These are phyloP conservation scores for Fistulina hepatica DNA, from an alignment of 1,284 basidiomycete species.

Conservation along the genomic window DNA sequence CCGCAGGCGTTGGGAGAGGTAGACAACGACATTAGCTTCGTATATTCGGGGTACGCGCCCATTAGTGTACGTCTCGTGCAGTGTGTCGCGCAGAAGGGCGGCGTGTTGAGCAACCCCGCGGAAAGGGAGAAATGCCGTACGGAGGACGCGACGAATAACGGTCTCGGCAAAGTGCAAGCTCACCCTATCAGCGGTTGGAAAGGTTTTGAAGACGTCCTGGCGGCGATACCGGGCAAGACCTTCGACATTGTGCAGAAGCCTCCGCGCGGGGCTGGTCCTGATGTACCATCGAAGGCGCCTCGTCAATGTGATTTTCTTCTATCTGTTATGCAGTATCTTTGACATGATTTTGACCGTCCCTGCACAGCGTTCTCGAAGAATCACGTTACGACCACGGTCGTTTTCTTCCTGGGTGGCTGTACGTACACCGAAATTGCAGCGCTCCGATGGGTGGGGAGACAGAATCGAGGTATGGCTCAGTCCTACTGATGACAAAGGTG, in stretches of 20 bases:
- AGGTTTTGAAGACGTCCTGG: slow-evolving; percentile 86
- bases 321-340: too few species aligned
- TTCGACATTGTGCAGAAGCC: slow-evolving; percentile 68
- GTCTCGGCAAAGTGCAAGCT: slow-evolving; percentile 49
- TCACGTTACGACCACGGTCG: slow-evolving; percentile 69
- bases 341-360: slow-evolving; percentile 9
- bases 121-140: slow-evolving; percentile 42
- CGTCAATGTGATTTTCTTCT: slow-evolving; percentile 5
- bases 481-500: slow-evolving; percentile 9
- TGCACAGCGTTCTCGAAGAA: slow-evolving; percentile 36
- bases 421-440: slow-evolving; percentile 97
- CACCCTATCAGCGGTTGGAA: slow-evolving; percentile 94
- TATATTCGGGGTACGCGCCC: slow-evolving; percentile 96
- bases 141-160: slow-evolving; percentile 25
- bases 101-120: slow-evolving; percentile 68
- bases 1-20: slow-evolving; percentile 62
- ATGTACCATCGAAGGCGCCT: slow-evolving; percentile 33
- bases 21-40: slow-evolving; percentile 91
- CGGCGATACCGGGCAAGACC: slow-evolving; percentile 72
- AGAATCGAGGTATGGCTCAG: slow-evolving; percentile 55
- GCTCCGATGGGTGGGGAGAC: slow-evolving; percentile 79
- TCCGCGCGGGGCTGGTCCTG: slow-evolving; percentile 23
- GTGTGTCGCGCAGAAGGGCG: slow-evolving; percentile 83
- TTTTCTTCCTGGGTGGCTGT: slow-evolving; percentile 98
- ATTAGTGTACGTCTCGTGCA: slow-evolving; percentile 88